These are phyloP conservation scores for Candida sp. DNA, from an alignment of 1,139 yeast species.

Conservation along the genomic window DNA sequence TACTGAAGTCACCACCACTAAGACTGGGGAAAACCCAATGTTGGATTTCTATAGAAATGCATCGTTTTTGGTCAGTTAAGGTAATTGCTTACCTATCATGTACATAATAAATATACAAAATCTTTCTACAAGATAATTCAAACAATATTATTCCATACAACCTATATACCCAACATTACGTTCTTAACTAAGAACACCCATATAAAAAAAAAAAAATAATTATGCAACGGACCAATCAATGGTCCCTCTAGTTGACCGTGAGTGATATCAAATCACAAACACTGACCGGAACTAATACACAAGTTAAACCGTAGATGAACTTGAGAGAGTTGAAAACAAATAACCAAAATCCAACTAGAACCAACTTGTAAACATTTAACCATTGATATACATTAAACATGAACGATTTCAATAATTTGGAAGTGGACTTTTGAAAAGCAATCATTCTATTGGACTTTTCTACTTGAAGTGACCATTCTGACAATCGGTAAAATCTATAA, in stretches of 20 bases:
- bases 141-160: not conserved
- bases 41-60: conserved; percentile 75
- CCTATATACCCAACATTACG: not conserved
- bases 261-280: not conserved
- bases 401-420: too few species aligned
- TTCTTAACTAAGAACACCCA: not conserved
- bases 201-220: not conserved
- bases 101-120: not conserved
- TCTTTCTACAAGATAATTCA: not conserved
- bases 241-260: not conserved
- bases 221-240: not conserved
- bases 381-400: too few species aligned
- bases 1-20: conserved; percentile 62
- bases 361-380: too few species aligned
- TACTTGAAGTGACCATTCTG: not conserved
- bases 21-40: conserved; percentile 87
- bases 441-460: not conserved
- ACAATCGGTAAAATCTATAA: not conserved
- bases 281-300: not conserved
- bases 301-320: too few species aligned
- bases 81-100: too few species aligned
- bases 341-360: too few species aligned
- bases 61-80: conserved; percentile 49
- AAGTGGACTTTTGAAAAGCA: not conserved
- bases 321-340: too few species aligned